These are phyloP conservation scores for Casaregolazyma suthepensis DNA, from an alignment of 1,139 yeast genomes.

Conservation along the genomic window DNA sequence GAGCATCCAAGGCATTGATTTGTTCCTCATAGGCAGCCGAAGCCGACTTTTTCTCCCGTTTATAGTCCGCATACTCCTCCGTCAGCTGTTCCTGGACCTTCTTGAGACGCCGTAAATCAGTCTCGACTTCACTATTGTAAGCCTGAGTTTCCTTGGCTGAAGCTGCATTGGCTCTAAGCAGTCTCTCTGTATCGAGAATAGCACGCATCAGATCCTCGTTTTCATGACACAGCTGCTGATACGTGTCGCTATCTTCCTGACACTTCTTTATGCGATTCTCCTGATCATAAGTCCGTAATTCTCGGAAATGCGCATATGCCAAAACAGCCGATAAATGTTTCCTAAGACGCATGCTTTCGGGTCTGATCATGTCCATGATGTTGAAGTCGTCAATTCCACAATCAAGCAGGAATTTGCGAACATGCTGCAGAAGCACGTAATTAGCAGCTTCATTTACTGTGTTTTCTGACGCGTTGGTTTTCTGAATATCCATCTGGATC, in stretches of 20 bases:
- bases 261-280: conserved; percentile 54
- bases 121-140: conserved; percentile 56
- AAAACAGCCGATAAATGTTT: conserved; percentile 76
- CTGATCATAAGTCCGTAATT: conserved; percentile 65
- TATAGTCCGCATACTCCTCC: conserved; percentile 61
- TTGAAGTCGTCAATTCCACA: conserved; percentile 78
- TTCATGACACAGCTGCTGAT: conserved; percentile 41
- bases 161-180: conserved; percentile 24
- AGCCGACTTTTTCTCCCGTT: conserved; percentile 52
- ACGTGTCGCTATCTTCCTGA: conserved; percentile 39
- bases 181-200: conserved; percentile 26
- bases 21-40: conserved; percentile 53
- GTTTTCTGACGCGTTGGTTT: conserved; percentile 27
- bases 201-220: conserved; percentile 29
- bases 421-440: conserved; percentile 54
- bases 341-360: conserved; percentile 60
- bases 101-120: conserved; percentile 57
- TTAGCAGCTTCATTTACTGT: conserved; percentile 32
- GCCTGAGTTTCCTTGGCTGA: conserved; percentile 45
- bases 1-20: conserved; percentile 48
- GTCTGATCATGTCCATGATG: conserved; percentile 60
- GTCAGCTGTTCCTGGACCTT: conserved; percentile 58
- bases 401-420: conserved; percentile 56
- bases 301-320: conserved; percentile 79
- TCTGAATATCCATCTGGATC: conserved; percentile 32